Percentiles rank a stretch among this genome's conserved stretches.
Conservation (phyloP, 768 basidiomycete species). For the Termitomyces sp. region DNA sequence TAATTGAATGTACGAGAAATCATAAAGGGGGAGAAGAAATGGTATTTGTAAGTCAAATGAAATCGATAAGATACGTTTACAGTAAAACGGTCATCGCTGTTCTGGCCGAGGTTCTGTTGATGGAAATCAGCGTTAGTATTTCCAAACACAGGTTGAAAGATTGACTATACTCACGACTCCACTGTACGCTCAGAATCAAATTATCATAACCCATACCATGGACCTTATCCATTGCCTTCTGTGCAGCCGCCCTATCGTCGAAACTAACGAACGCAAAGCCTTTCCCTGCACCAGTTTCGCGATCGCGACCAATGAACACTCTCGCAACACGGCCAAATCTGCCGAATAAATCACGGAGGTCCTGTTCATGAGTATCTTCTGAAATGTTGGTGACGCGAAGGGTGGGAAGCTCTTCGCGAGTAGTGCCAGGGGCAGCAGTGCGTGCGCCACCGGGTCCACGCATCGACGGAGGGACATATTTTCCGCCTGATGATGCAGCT, state of each 20-base stretch:
- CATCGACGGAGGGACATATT: slow-evolving; percentile 95
- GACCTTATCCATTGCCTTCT: slow-evolving; percentile 88
- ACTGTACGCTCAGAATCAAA: slow-evolving; percentile 69
- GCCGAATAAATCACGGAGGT: slow-evolving; percentile 89
- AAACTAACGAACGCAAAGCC: slow-evolving; percentile 98
- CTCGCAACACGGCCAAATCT: slow-evolving; percentile 81
- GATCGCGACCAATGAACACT: slow-evolving; percentile 92
- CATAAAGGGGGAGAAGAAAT: background rate
- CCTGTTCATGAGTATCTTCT: slow-evolving; percentile 92
- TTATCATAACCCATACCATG: slow-evolving; percentile 93
- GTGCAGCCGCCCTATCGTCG: slow-evolving; percentile 74
- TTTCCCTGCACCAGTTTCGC: slow-evolving; percentile 92
- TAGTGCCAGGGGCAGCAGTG: slow-evolving; percentile 61
- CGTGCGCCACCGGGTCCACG: slow-evolving; percentile 60
- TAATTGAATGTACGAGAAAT: background rate
- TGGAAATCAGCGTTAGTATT: background rate
- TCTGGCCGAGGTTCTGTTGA: slow-evolving; percentile 33
- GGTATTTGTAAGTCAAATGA: background rate
- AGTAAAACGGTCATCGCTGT: background rate
- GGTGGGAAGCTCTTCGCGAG: slow-evolving; percentile 91
- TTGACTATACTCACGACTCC: slow-evolving; percentile 50
- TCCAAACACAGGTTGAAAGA: background rate
- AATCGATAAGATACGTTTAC: background rate
- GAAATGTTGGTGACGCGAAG: slow-evolving; percentile 96
- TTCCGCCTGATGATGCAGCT: slow-evolving; percentile 52